A percentile compares a stretch with the other conserved stretches of the same genome.
phyloP scores from a whole-genome alignment of 495 filamentous ascomycete genomes.

The Xylaria castorea region DNA sequence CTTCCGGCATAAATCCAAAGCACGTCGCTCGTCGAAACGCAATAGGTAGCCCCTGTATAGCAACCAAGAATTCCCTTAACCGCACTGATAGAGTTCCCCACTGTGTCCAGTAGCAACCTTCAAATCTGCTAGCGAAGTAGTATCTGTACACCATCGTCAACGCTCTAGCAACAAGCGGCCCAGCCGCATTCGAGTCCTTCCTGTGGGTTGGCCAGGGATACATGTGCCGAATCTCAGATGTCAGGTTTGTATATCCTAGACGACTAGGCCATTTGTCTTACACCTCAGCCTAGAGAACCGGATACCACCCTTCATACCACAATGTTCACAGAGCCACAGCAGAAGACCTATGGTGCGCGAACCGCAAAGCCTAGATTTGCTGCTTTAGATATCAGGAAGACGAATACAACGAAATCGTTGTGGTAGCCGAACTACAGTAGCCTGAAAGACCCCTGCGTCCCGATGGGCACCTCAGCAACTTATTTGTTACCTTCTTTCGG shows the following conservation, averaged over 20 bases:
- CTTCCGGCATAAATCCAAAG: constrained; percentile 23
- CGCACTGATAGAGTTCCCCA: constrained; percentile 6
- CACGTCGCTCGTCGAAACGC: constrained; percentile 14
- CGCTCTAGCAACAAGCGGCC: constrained; percentile 12
- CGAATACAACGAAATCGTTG: background rate
- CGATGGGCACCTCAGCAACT: constrained; percentile 19
- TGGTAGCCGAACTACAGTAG: background rate
- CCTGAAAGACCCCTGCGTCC: constrained; percentile 25
- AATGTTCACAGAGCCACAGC: constrained; percentile 4
- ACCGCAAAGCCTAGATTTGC: background rate
- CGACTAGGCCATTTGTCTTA: constrained; percentile 1
- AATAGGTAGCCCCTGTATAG: constrained; percentile 11
- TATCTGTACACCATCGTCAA: constrained; percentile 22
- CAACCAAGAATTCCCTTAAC: constrained; percentile 6
- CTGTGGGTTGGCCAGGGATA: background rate
- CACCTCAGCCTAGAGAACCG: background rate
- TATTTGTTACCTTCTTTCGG: constrained; percentile 23
- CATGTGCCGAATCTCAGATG: background rate
- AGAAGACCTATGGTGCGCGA: background rate
- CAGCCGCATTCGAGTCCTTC: constrained; percentile 4
- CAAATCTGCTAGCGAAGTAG: constrained; percentile 19
- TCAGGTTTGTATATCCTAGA: background rate
- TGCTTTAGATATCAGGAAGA: background rate
- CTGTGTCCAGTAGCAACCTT: constrained; percentile 5
- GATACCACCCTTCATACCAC: background rate